A percentile compares a stretch with the other conserved stretches of the same genome.
These are phyloP conservation scores for Yarrowia bubula DNA, from an alignment of 805 yeast species.

Conservation along the genomic window DNA sequence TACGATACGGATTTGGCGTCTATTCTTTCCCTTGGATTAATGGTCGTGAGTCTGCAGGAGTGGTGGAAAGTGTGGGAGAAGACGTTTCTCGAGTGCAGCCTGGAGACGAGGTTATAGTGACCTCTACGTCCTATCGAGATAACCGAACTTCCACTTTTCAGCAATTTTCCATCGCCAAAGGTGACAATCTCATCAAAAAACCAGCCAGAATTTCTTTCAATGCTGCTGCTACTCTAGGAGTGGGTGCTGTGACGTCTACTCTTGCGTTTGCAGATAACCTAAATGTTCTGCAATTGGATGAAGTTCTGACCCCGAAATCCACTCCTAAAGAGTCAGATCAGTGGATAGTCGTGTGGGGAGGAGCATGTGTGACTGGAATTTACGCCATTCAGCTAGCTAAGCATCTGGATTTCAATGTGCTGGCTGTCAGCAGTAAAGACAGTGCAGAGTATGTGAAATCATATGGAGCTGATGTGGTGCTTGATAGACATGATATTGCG, in stretches of 20 bases:
- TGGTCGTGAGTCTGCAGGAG: conserved; percentile 21
- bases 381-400: conserved; percentile 26
- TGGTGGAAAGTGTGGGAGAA: conserved; percentile 18
- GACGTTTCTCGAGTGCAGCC: conserved; percentile 5
- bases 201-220: not conserved
- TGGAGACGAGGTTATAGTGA: conserved; percentile 13
- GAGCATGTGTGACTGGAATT: conserved; percentile 25
- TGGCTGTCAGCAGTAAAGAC: conserved; percentile 17
- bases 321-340: not conserved
- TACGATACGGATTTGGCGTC: conserved; percentile 22
- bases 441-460: conserved; percentile 2
- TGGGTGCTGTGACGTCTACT: conserved; percentile 12
- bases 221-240: conserved; percentile 8
- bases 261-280: conserved; percentile 18
- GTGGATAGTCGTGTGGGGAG: conserved; percentile 25
- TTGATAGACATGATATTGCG: conserved; percentile 10
- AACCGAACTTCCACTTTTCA: conserved; percentile 18
- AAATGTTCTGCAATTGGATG: not conserved
- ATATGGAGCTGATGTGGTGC: conserved; percentile 24
- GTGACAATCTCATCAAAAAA: not conserved
- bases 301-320: not conserved
- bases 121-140: conserved; percentile 1
- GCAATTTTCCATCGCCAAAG: conserved; percentile 6
- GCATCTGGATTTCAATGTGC: conserved; percentile 6
- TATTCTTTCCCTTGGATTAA: conserved; percentile 27